Percentiles rank a stretch among this genome's conserved stretches.
phyloP scores from a whole-genome alignment of 2,329 filamentous ascomycete genomes.

The Paracamarosporium sp. region DNA sequence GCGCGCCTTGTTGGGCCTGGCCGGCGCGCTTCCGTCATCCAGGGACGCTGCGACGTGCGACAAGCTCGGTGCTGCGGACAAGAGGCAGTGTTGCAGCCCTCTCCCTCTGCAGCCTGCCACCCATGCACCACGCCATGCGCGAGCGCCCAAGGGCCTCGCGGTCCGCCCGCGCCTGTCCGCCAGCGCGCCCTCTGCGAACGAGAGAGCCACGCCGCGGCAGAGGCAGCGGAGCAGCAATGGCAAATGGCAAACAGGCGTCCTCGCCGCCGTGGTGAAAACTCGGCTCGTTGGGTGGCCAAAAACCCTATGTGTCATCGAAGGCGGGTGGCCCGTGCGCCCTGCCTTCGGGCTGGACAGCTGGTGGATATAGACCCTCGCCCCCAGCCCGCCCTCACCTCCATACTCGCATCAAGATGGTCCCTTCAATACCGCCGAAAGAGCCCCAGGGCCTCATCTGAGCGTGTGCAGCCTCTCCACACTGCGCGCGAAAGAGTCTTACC shows the following conservation, averaged over 20 bases:
- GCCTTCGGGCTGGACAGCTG: slow-evolving; percentile 1
- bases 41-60: neutral
- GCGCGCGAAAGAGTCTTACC: neutral
- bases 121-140: neutral
- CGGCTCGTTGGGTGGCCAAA: neutral
- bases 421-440: slow-evolving; percentile 3
- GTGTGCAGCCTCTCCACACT: slow-evolving; percentile 10
- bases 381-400: slow-evolving; percentile 7
- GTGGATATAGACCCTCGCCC: slow-evolving; percentile 9
- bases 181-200: neutral
- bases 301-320: neutral
- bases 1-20: neutral
- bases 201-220: neutral
- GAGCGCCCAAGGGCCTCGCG: neutral
- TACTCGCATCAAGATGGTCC: slow-evolving; percentile 8
- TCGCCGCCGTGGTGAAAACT: slow-evolving; percentile 4
- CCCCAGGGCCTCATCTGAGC: slow-evolving; percentile 15
- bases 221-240: neutral
- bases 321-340: neutral
- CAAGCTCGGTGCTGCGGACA: neutral
- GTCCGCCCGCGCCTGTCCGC: neutral
- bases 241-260: slow-evolving; percentile 2
- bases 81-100: slow-evolving; percentile 5
- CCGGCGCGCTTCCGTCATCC: neutral
- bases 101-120: slow-evolving; percentile 1